phyloP scores from a whole-genome alignment of 108 stramenopile genomes.

The Nannochloropsis gaditana region DNA sequence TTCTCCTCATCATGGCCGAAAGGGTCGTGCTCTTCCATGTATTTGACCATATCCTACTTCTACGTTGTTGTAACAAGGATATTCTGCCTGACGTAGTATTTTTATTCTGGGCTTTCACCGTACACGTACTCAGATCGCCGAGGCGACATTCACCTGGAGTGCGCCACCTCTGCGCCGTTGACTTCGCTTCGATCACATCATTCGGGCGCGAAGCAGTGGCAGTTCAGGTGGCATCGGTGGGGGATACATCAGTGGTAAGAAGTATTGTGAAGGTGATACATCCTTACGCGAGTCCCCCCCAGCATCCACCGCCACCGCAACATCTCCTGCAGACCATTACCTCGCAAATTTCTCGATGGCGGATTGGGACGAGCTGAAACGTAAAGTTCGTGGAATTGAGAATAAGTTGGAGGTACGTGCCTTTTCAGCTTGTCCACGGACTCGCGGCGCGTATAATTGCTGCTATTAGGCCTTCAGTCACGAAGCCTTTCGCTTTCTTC shows the following conservation, averaged over 20 bases:
- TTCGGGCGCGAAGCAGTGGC: conserved; percentile 11
- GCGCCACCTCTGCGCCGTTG: too few relatives aligned
- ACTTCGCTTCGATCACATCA: not conserved
- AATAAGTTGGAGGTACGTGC: not conserved
- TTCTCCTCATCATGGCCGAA: too few relatives aligned
- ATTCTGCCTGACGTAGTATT: too few relatives aligned
- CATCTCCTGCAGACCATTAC: not conserved
- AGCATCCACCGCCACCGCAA: not conserved
- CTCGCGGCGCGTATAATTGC: not conserved
- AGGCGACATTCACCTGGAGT: too few relatives aligned
- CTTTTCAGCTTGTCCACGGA: not conserved
- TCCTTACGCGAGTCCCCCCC: not conserved
- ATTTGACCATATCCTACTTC: too few relatives aligned
- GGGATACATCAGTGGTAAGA: not conserved
- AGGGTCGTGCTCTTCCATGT: too few relatives aligned
- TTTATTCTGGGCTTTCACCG: too few relatives aligned
- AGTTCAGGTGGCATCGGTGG: conserved; percentile 15
- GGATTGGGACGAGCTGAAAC: conserved; percentile 3
- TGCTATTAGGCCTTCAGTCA: too few relatives aligned
- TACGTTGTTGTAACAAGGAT: too few relatives aligned
- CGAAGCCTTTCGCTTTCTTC: not conserved
- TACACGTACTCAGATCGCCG: too few relatives aligned
- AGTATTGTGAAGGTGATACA: not conserved
- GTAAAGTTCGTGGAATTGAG: not conserved
- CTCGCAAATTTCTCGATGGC: not conserved